Conservation (phyloP, 257 asterid species). For the Henckelia pumila region DNA sequence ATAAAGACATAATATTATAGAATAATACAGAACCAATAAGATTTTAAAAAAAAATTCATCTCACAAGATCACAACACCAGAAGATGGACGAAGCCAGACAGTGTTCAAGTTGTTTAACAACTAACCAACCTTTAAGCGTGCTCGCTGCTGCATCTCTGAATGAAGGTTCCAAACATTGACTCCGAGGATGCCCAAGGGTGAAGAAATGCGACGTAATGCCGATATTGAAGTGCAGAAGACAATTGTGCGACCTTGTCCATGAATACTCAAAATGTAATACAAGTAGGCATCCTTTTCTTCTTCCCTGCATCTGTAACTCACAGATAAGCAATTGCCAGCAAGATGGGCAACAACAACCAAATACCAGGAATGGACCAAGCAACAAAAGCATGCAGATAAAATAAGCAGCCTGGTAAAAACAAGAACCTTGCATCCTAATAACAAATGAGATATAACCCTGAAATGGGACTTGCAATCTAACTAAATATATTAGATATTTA, state of each 20-base stretch:
- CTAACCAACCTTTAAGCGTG: slow-evolving; percentile 76
- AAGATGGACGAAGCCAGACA: slow-evolving; percentile 15
- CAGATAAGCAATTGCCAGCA: slow-evolving; percentile 21
- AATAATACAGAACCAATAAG: background rate
- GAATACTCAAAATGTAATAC: slow-evolving; percentile 75
- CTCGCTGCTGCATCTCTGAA: slow-evolving; percentile 97
- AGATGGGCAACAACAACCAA: slow-evolving; percentile 8
- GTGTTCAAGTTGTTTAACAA: slow-evolving; percentile 14
- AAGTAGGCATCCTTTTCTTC: slow-evolving; percentile 93
- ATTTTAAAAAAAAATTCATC: background rate
- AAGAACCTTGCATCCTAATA: background rate
- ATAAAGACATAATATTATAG: background rate
- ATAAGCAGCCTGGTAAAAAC: slow-evolving; percentile 14
- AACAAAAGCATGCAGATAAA: background rate
- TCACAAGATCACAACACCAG: slow-evolving; percentile 2
- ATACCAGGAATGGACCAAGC: slow-evolving; percentile 1
- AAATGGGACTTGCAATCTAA: background rate
- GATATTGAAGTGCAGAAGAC: slow-evolving; percentile 96
- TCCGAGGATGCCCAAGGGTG: slow-evolving; percentile 66
- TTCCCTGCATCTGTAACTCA: slow-evolving; percentile 72
- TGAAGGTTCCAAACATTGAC: slow-evolving; percentile 78
- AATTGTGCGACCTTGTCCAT: slow-evolving; percentile 91
- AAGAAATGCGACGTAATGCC: slow-evolving; percentile 84
- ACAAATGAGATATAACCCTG: background rate
- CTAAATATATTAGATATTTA: background rate